Evolutionary conservation across 2,329 filamentous ascomycete species (phyloP).

Genomic region (Colletotrichum liriopes): DNA sequence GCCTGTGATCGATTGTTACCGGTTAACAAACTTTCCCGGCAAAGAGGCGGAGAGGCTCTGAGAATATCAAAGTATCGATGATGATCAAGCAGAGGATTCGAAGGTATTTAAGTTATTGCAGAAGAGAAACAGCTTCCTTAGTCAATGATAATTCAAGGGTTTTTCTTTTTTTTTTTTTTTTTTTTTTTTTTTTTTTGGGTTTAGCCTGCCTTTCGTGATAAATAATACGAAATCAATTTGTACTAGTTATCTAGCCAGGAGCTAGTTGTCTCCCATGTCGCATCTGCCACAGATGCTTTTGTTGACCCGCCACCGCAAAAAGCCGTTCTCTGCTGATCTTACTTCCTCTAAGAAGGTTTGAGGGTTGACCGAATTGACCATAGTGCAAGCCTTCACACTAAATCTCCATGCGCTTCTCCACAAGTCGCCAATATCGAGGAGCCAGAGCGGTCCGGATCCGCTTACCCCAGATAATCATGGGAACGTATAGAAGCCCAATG

Average conservation of each 20-base stretch:
- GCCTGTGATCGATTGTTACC: conserved; percentile 46
- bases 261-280: too few species aligned
- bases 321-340: background rate
- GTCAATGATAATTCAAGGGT: background rate
- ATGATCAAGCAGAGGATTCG: background rate
- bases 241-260: too few species aligned
- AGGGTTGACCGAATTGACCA: background rate
- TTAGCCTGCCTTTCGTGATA: too few species aligned
- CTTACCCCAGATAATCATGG: conserved; percentile 53
- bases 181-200: too few species aligned
- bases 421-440: conserved; percentile 33
- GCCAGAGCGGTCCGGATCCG: conserved; percentile 44
- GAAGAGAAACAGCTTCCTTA: background rate
- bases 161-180: too few species aligned
- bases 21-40: conserved; percentile 46
- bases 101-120: background rate
- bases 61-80: background rate
- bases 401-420: conserved; percentile 29
- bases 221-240: too few species aligned
- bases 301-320: background rate
- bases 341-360: background rate
- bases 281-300: too few species aligned
- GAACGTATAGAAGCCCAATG: conserved; percentile 47
- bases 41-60: conserved; percentile 31
- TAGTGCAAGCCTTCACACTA: background rate